phyloP scores from a whole-genome alignment of 2,329 filamentous ascomycete genomes.

The Fusarium tupiense region DNA sequence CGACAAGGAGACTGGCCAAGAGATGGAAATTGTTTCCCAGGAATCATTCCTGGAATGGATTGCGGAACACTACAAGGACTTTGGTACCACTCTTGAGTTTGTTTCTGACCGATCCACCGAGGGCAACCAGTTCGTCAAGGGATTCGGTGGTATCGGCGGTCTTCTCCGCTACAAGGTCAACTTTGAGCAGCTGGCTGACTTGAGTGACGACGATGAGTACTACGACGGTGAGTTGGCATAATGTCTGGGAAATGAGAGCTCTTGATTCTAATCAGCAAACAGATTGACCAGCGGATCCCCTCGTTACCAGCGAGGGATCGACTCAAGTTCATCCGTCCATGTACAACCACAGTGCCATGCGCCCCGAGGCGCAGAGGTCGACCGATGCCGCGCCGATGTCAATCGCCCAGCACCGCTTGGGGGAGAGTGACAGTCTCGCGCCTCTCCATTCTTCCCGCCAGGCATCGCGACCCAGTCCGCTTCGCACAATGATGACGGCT shows the following conservation, averaged over 20 bases:
- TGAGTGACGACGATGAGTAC: slow-evolving; percentile 94
- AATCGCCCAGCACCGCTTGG: slow-evolving; percentile 58
- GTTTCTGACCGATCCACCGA: slow-evolving; percentile 97
- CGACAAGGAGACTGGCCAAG: slow-evolving; percentile 94
- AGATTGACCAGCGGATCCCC: slow-evolving; percentile 92
- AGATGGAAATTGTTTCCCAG: slow-evolving; percentile 93
- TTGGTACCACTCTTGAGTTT: slow-evolving; percentile 94
- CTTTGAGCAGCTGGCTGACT: slow-evolving; percentile 97
- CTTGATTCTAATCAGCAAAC: slow-evolving; percentile 20
- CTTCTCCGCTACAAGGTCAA: slow-evolving; percentile 99
- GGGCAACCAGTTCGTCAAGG: slow-evolving; percentile 99
- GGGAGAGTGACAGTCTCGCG: slow-evolving; percentile 58
- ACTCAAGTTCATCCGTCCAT: slow-evolving; percentile 68
- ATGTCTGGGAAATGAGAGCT: background rate
- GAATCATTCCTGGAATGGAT: slow-evolving; percentile 99
- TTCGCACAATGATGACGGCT: slow-evolving; percentile 74
- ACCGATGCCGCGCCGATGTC: slow-evolving; percentile 57
- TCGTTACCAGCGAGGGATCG: slow-evolving; percentile 87
- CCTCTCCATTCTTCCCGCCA: slow-evolving; percentile 56
- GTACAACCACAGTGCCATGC: slow-evolving; percentile 55
- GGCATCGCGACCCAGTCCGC: slow-evolving; percentile 72
- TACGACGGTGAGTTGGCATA: slow-evolving; percentile 67
- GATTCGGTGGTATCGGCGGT: slow-evolving; percentile 97
- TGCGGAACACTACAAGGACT: slow-evolving; percentile 97
- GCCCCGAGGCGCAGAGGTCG: slow-evolving; percentile 53